A percentile compares a stretch with the other conserved stretches of the same genome.
Conservation (phyloP, 495 filamentous ascomycete genomes). For the Parachaetomium inaequale region DNA sequence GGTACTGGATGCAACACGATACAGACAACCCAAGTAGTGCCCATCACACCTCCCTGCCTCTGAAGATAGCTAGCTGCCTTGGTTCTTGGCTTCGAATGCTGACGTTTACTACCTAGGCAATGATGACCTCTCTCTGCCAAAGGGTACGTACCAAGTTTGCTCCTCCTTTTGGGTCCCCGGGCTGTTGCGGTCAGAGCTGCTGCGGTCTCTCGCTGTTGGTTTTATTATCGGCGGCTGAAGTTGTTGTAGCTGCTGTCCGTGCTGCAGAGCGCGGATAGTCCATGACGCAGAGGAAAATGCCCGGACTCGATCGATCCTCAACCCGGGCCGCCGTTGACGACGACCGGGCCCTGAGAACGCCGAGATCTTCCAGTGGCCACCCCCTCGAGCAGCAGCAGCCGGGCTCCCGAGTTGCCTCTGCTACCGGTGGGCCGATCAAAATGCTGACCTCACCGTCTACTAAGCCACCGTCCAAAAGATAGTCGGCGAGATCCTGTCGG, state of each 20-base stretch:
- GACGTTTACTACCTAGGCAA: constrained; percentile 51
- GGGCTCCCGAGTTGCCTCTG: neutral
- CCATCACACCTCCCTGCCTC: constrained; percentile 3
- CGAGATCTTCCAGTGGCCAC: neutral
- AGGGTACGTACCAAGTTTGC: constrained; percentile 55
- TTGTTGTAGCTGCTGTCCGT: constrained; percentile 1
- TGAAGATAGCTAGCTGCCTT: neutral
- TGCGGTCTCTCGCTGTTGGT: constrained; percentile 2
- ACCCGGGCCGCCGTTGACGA: neutral
- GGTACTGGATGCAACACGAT: constrained; percentile 13
- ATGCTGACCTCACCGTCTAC: constrained; percentile 17
- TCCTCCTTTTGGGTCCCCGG: neutral
- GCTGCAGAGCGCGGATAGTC: neutral
- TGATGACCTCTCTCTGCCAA: constrained; percentile 92
- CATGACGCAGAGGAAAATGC: neutral
- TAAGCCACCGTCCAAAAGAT: constrained; percentile 98
- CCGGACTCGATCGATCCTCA: neutral
- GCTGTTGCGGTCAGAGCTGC: constrained; percentile 3
- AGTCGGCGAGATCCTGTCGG: constrained; percentile 83
- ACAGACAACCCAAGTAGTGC: neutral
- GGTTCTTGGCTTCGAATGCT: constrained; percentile 18
- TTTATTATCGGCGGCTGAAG: constrained; percentile 8
- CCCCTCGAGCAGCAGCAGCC: neutral
- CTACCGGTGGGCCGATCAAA: neutral
- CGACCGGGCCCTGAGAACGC: neutral